A percentile compares a stretch with the other conserved stretches of the same genome.
phyloP scores from a whole-genome alignment of 2,329 filamentous ascomycete genomes.

The Penicillium sp. region DNA sequence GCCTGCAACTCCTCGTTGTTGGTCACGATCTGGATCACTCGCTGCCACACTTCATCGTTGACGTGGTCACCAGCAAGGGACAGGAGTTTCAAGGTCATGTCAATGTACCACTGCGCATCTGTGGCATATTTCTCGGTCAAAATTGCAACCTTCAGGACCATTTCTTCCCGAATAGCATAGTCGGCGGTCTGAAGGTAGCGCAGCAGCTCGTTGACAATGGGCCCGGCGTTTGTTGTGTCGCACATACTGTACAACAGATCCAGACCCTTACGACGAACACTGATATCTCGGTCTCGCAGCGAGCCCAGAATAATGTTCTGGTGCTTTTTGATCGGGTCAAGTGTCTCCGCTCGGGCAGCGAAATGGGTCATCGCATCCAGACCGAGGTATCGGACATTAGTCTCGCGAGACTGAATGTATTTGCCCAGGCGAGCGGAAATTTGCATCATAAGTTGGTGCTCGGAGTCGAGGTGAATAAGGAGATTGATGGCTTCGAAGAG shows the following conservation, averaged over 20 bases:
- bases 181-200: constrained; percentile 95
- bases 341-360: constrained; percentile 85
- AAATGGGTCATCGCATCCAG: constrained; percentile 98
- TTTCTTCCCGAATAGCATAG: constrained; percentile 96
- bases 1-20: constrained; percentile 98
- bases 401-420: constrained; percentile 95
- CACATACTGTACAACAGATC: constrained; percentile 99
- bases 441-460: constrained; percentile 91
- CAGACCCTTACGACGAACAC: constrained; percentile 89
- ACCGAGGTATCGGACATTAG: constrained; percentile 93
- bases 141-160: constrained; percentile 98
- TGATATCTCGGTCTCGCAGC: constrained; percentile 92
- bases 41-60: constrained; percentile 98
- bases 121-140: constrained; percentile 97
- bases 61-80: constrained; percentile 98
- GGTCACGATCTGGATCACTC: constrained; percentile 97
- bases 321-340: constrained; percentile 97
- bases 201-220: constrained; percentile 88
- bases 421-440: constrained; percentile 87
- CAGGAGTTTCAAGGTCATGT: constrained; percentile 90
- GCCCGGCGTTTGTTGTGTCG: constrained; percentile 87
- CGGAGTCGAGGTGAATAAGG: constrained; percentile 94
- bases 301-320: constrained; percentile 95
- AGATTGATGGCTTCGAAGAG: constrained; percentile 98
- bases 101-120: constrained; percentile 98